Evolutionary conservation across 768 basidiomycete genomes (phyloP).

Genomic region (Cystofilobasidium capitatum): DNA sequence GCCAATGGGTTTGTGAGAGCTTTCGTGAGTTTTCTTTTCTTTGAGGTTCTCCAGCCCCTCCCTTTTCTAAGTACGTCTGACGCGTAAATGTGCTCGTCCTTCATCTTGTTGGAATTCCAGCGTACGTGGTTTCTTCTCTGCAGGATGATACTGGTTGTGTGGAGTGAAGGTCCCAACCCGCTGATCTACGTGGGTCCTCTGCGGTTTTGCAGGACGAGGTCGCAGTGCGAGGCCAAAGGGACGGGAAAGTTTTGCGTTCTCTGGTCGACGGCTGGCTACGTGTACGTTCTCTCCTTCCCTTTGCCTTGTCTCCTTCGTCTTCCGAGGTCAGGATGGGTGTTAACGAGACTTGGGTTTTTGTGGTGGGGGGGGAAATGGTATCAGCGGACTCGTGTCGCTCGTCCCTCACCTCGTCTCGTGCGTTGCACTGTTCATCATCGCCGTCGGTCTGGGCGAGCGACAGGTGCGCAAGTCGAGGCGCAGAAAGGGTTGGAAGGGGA

Average conservation of each 20-base stretch:
- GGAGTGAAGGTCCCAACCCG: neutral
- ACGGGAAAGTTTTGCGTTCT: slow-evolving; percentile 6
- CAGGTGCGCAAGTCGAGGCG: slow-evolving; percentile 6
- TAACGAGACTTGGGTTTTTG: neutral
- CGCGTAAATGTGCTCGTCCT: too few relatives aligned
- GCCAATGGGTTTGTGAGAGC: slow-evolving; percentile 5
- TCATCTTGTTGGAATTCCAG: too few relatives aligned
- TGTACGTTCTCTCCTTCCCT: neutral
- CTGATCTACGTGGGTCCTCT: neutral
- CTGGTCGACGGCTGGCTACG: slow-evolving; percentile 23
- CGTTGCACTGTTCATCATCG: slow-evolving; percentile 8
- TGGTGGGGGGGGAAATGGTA: too few relatives aligned
- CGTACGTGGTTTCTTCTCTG: too few relatives aligned
- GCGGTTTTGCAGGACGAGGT: neutral
- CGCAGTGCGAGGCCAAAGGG: slow-evolving; percentile 10
- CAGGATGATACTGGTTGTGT: too few relatives aligned
- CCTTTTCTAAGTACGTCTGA: too few relatives aligned
- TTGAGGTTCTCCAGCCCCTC: too few relatives aligned
- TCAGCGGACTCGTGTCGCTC: slow-evolving; percentile 7
- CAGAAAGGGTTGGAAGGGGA: slow-evolving; percentile 18
- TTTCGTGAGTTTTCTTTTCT: slow-evolving; percentile 3
- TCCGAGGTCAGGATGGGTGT: neutral
- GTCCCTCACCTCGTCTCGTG: slow-evolving; percentile 10
- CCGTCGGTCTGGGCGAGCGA: slow-evolving; percentile 11
- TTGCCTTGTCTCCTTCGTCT: neutral